These are phyloP conservation scores for Dimargaris xerosporica DNA, from an alignment of 192 early-diverging fungal species.

Conservation along the genomic window DNA sequence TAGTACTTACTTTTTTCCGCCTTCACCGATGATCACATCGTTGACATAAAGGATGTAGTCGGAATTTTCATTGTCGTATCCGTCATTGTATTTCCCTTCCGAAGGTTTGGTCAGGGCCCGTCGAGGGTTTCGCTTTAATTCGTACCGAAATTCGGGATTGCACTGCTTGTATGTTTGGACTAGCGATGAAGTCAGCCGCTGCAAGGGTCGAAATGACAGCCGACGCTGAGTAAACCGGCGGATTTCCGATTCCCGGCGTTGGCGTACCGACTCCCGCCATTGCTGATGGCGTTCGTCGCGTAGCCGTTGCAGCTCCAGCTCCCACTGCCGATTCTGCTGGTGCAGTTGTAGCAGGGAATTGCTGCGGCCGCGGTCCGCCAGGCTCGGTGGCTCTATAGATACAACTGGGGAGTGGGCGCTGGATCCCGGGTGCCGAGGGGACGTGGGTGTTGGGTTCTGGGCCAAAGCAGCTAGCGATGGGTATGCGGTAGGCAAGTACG, in stretches of 20 bases:
- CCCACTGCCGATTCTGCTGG: slow-evolving; percentile 5
- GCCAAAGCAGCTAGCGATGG: no score
- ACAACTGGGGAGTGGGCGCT: no score
- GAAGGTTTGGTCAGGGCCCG: slow-evolving; percentile 89
- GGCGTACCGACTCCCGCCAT: neutral
- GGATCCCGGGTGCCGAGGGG: no score
- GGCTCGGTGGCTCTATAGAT: neutral
- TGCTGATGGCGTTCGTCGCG: neutral
- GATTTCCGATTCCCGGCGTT: neutral
- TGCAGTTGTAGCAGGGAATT: slow-evolving; percentile 8
- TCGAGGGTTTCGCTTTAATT: slow-evolving; percentile 62
- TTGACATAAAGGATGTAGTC: slow-evolving; percentile 97
- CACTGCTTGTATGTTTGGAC: slow-evolving; percentile 56
- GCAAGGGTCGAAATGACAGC: slow-evolving; percentile 27
- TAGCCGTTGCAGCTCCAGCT: neutral
- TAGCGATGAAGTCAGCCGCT: slow-evolving; percentile 40
- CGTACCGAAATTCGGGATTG: slow-evolving; percentile 74
- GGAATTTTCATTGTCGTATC: slow-evolving; percentile 86
- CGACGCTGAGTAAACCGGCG: neutral
- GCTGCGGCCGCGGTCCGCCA: slow-evolving; percentile 6
- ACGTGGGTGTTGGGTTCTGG: no score
- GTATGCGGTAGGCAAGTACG: no score
- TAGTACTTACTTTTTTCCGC: slow-evolving; percentile 34
- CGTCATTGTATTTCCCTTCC: slow-evolving; percentile 78
- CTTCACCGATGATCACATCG: slow-evolving; percentile 84